Conservation (phyloP, 2,329 filamentous ascomycete species). For the Trichoderma sp. region DNA sequence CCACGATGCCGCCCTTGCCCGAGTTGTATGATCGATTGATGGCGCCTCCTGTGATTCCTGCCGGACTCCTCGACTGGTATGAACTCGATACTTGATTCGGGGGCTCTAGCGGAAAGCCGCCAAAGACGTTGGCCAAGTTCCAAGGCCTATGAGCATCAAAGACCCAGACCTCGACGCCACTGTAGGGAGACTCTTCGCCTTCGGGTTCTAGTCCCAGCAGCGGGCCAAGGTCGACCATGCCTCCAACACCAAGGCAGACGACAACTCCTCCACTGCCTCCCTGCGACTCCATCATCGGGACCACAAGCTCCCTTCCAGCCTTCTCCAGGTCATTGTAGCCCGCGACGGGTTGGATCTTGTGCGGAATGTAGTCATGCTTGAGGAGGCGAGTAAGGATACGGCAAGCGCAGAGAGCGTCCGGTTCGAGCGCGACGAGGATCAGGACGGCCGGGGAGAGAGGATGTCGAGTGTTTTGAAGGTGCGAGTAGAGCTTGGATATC, state of each 20-base stretch:
- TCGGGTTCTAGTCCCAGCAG: constrained; percentile 69
- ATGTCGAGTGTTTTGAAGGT: constrained; percentile 82
- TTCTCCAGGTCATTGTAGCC: constrained; percentile 87
- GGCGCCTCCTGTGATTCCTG: constrained; percentile 70
- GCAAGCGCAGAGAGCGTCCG: constrained; percentile 92
- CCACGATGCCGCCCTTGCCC: constrained; percentile 82
- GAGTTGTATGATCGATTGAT: constrained; percentile 71
- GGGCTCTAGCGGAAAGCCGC: constrained; percentile 61
- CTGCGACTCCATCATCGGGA: constrained; percentile 79
- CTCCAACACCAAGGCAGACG: constrained; percentile 88
- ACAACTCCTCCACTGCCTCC: constrained; percentile 87
- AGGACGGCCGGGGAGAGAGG: constrained; percentile 89
- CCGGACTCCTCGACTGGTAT: constrained; percentile 52
- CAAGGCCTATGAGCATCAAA: constrained; percentile 88
- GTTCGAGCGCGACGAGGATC: constrained; percentile 88
- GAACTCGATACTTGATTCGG: constrained; percentile 46
- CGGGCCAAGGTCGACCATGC: constrained; percentile 81
- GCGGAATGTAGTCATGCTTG: constrained; percentile 94
- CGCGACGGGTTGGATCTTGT: constrained; percentile 93
- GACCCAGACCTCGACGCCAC: constrained; percentile 92
- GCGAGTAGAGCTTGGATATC: constrained; percentile 86
- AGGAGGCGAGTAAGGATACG: constrained; percentile 90
- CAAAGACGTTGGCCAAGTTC: constrained; percentile 94
- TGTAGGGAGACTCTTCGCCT: constrained; percentile 64
- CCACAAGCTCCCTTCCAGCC: constrained; percentile 74